These are phyloP conservation scores for Geranium rotundifolium DNA, from an alignment of 345 rosid species.

Conservation along the genomic window DNA sequence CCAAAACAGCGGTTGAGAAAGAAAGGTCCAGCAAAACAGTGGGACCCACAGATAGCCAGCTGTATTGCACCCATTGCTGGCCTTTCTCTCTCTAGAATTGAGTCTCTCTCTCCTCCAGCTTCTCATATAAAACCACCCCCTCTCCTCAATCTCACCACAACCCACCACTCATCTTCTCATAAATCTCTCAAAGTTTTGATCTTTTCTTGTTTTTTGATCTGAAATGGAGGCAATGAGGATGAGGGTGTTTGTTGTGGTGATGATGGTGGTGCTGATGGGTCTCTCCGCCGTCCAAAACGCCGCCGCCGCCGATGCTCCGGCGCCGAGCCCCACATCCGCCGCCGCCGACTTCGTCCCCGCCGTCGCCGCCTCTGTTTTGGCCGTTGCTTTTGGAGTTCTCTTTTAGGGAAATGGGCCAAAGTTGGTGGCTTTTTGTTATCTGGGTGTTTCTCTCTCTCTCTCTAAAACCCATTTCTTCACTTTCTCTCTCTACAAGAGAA, in stretches of 20 bases:
- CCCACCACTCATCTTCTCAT: not conserved
- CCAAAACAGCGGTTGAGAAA: not conserved
- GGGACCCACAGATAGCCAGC: not conserved
- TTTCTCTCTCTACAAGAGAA: no score
- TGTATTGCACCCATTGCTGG: not conserved
- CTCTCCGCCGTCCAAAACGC: constrained; percentile 7
- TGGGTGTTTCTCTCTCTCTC: no score
- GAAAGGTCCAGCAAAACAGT: not conserved
- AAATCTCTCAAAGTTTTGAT: not conserved
- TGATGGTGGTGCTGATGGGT: constrained; percentile 10
- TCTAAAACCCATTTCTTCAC: no score
- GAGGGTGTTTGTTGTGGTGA: constrained; percentile 8
- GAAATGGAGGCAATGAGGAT: constrained; percentile 17
- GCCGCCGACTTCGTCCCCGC: constrained; percentile 11
- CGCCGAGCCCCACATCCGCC: constrained; percentile 18
- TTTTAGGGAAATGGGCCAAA: constrained; percentile 2
- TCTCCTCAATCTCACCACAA: not conserved
- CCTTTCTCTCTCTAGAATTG: not conserved
- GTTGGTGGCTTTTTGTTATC: no score
- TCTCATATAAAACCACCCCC: not conserved
- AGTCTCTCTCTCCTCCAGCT: not conserved
- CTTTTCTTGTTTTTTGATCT: not conserved
- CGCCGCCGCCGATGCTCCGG: constrained; percentile 18
- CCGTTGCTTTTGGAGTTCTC: constrained; percentile 14
- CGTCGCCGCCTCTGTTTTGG: constrained; percentile 11